Evolutionary conservation across 2,329 filamentous ascomycete genomes (phyloP), one percentile per base, ranked within the genome.

Genomic region (Stemphylium lycopersici): DNA sequence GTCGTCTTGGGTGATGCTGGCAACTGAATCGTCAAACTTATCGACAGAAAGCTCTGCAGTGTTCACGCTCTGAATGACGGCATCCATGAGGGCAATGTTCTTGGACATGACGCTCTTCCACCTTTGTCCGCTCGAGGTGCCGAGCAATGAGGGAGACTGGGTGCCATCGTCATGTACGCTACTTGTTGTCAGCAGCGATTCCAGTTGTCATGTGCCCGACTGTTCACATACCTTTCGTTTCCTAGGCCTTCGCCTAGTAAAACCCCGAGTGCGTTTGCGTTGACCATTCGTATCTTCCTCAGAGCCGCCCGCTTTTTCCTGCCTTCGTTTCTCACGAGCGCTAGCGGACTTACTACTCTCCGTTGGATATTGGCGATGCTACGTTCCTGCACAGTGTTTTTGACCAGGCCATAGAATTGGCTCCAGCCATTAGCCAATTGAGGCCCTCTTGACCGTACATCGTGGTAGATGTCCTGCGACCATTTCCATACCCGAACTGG

Each of bases 31-130:
- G 65, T 86, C 83, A 61, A 86, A 85, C 48, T 82, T 81, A 26
- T 79, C 76, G 10, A 82, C 70, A 7, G 76, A 76, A 16, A 80
- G 73, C 20, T 90, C 86, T 36, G 90, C 75, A 18, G 83, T 79
- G 41, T 85, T 84, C 15, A 90, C 86, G 63, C 91, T 89, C 24
- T 83, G 84, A 5, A 96, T 83, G 16, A 98, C 88, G 66, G 89
- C 90, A 67, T 96, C 90, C 83, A 98, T 96, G 26, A 97, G 78
- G 18, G 87, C 86, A 39, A 97, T 88, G 63, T 90, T 96, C 52
- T 88, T 86, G 62, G 90, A 88, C 16, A 97, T 86, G 10, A 90
- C 85, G 32, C 85, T 85, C 73, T 92, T 95, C 86, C 86, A 89
- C 56, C 84, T 79, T 18, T 81, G 74, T 32, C 69, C 69, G 40